Conservation (phyloP, 2,329 filamentous ascomycete species). For the Plenodomus biglobosus region DNA sequence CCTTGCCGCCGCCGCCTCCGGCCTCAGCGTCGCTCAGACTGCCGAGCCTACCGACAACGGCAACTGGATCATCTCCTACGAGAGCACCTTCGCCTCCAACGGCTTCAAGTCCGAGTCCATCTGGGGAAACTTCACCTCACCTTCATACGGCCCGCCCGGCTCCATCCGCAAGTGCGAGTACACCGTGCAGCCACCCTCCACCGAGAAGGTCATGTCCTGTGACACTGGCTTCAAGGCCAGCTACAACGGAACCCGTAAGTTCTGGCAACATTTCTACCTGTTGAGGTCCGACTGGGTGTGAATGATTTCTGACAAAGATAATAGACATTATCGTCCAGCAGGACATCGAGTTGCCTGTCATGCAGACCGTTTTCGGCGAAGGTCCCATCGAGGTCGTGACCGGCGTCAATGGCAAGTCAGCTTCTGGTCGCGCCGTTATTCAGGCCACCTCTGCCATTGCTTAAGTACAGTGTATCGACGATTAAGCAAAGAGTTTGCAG, state of each 20-base stretch:
- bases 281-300: neutral
- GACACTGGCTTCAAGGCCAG: slow-evolving; percentile 7
- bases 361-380: slow-evolving; percentile 13
- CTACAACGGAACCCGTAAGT: slow-evolving; percentile 12
- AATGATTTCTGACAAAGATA: slow-evolving; percentile 1
- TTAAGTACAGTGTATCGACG: neutral
- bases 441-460: slow-evolving; percentile 13
- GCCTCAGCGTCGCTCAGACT: neutral
- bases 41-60: neutral
- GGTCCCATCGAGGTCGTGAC: slow-evolving; percentile 2
- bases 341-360: slow-evolving; percentile 6
- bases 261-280: neutral
- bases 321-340: slow-evolving; percentile 9
- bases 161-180: slow-evolving; percentile 1
- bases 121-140: slow-evolving; percentile 12
- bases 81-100: neutral
- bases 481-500: neutral
- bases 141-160: slow-evolving; percentile 4
- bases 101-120: neutral
- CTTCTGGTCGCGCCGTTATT: slow-evolving; percentile 2
- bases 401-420: slow-evolving; percentile 1
- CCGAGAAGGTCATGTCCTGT: neutral
- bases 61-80: neutral
- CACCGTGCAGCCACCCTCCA: slow-evolving; percentile 1
- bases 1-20: neutral